These are phyloP conservation scores for Colletotrichum sp. DNA, from an alignment of 2,329 filamentous ascomycete genomes.

Conservation along the genomic window DNA sequence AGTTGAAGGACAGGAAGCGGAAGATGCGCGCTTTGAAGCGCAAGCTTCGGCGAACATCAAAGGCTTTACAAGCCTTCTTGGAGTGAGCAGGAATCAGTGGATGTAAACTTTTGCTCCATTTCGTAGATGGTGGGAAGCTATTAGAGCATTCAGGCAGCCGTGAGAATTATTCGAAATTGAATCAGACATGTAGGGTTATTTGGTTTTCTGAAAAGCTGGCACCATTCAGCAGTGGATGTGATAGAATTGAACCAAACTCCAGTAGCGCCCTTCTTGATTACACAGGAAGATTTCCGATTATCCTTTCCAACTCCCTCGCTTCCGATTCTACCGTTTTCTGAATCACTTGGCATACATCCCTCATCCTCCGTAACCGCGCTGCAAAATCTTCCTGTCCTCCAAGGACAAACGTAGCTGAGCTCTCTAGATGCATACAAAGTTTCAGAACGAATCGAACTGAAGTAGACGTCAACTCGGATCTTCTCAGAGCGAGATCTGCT, in stretches of 20 bases:
- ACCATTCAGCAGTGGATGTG: rapidly evolving
- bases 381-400: neutral
- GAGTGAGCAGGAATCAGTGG: neutral
- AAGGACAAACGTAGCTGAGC: neutral
- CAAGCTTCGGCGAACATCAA: neutral
- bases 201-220: rapidly evolving
- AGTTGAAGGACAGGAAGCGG: neutral
- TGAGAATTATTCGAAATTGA: neutral
- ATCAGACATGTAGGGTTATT: neutral
- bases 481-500: neutral
- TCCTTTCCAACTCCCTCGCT: rapidly evolving
- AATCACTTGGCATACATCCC: neutral
- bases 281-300: neutral
- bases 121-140: rapidly evolving
- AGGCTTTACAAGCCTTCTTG: neutral
- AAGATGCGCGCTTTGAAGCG: neutral
- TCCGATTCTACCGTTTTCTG: neutral
- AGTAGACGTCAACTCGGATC: neutral
- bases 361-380: neutral
- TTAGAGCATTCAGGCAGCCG: rapidly evolving
- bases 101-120: rapidly evolving
- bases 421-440: neutral
- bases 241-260: neutral
- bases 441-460: neutral
- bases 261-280: rapidly evolving